A percentile compares a stretch with the other conserved stretches of the same genome.
Evolutionary conservation across 2,329 filamentous ascomycete species (phyloP).

Genomic region (Stachybotrys chartarum): DNA sequence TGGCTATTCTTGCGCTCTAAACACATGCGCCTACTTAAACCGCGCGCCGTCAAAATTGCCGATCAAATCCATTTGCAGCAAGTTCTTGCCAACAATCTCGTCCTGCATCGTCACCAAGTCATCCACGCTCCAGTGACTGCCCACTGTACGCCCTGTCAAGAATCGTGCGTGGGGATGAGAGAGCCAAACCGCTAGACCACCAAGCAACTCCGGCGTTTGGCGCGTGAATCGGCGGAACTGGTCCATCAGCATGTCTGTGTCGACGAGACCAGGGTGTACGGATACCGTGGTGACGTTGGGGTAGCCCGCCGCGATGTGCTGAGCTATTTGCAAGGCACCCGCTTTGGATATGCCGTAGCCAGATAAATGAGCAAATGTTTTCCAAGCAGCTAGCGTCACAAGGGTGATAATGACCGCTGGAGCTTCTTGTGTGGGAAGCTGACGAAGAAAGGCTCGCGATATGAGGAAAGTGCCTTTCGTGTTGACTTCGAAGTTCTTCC

Average conservation of each 20-base stretch:
- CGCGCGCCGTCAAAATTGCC: background rate
- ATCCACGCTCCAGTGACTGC: background rate
- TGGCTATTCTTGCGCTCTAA: too few relatives aligned
- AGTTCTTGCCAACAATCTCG: background rate
- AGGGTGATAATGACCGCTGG: background rate
- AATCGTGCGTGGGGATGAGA: background rate
- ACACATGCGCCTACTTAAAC: too few relatives aligned
- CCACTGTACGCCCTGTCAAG: background rate
- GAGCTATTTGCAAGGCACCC: background rate
- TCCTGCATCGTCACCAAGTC: background rate
- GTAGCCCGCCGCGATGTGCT: background rate
- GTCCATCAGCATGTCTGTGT: conserved; percentile 1
- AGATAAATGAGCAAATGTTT: background rate
- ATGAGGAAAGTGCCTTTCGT: background rate
- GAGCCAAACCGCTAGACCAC: background rate
- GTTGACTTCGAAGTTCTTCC: background rate
- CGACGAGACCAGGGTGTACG: background rate
- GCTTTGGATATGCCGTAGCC: background rate
- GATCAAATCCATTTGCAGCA: background rate
- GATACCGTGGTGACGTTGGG: background rate
- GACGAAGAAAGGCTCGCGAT: background rate
- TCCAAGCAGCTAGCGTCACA: background rate
- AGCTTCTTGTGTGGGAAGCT: background rate
- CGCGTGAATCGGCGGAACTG: background rate
- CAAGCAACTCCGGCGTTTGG: background rate